A percentile compares a stretch with the other conserved stretches of the same genome.
These are phyloP conservation scores for Albatrellus ellisii DNA, from an alignment of 768 basidiomycete genomes.

Conservation along the genomic window DNA sequence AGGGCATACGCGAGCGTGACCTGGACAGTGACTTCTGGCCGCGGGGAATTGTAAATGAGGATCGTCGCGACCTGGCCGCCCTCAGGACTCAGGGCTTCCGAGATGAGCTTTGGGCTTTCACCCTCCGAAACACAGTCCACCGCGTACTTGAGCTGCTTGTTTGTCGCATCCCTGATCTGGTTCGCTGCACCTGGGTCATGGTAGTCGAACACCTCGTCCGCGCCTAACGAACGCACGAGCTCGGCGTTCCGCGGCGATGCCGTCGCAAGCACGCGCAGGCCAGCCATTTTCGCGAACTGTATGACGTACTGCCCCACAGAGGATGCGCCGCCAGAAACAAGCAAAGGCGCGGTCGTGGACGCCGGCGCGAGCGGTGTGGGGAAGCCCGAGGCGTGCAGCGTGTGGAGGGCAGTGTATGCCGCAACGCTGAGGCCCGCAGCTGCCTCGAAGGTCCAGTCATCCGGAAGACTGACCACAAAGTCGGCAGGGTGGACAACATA, in stretches of 20 bases:
- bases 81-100: conserved; percentile 6
- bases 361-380: conserved; percentile 5
- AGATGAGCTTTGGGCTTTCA: background rate
- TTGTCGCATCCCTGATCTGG: conserved; percentile 16
- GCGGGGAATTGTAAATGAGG: background rate
- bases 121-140: conserved; percentile 12
- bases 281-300: conserved; percentile 20
- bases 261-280: conserved; percentile 21
- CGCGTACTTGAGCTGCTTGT: conserved; percentile 10
- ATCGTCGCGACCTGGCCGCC: conserved; percentile 4
- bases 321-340: conserved; percentile 15
- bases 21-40: background rate
- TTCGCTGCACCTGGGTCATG: conserved; percentile 15
- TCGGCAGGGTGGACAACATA: conserved; percentile 7
- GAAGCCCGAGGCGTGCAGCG: conserved; percentile 6
- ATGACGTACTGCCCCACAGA: conserved; percentile 24
- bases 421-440: conserved; percentile 11
- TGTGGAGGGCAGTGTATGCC: conserved; percentile 9
- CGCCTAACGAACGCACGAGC: conserved; percentile 22
- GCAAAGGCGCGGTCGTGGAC: background rate
- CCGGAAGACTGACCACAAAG: conserved; percentile 6
- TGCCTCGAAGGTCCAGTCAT: conserved; percentile 9
- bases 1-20: background rate
- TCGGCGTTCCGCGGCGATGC: conserved; percentile 21
- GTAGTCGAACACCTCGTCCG: conserved; percentile 20